Evolutionary conservation across 2,329 filamentous ascomycete species (phyloP).

Genomic region (Sporothrix inflata): DNA sequence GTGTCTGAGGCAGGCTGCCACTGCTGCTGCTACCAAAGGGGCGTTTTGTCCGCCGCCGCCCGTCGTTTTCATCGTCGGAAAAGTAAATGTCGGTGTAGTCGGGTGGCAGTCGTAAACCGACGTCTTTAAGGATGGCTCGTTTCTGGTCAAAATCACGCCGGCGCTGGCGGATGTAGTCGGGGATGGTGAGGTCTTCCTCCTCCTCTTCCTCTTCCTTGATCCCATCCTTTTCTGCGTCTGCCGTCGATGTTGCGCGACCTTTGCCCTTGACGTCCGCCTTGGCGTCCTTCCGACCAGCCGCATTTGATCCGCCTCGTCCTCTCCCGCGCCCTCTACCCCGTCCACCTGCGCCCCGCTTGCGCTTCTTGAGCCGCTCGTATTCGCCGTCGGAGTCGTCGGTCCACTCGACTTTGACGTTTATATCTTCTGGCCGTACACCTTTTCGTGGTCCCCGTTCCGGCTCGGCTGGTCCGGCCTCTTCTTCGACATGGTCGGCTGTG

Average conservation of each 20-base stretch:
- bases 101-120: slow-evolving; percentile 76
- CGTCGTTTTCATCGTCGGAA: slow-evolving; percentile 60
- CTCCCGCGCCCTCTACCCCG: slow-evolving; percentile 15
- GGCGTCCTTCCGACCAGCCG: slow-evolving; percentile 44
- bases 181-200: slow-evolving; percentile 55
- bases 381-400: slow-evolving; percentile 63
- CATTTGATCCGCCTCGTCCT: slow-evolving; percentile 36
- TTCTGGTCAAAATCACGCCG: slow-evolving; percentile 68
- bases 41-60: slow-evolving; percentile 27
- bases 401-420: slow-evolving; percentile 48
- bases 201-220: slow-evolving; percentile 30
- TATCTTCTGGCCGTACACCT: slow-evolving; percentile 39
- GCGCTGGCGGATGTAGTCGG: slow-evolving; percentile 73
- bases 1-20: slow-evolving; percentile 54
- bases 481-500: slow-evolving; percentile 38
- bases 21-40: not conserved
- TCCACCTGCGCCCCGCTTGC: slow-evolving; percentile 54
- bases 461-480: slow-evolving; percentile 34
- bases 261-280: slow-evolving; percentile 50
- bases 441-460: not conserved
- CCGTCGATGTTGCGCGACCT: slow-evolving; percentile 33
- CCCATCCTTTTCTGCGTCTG: slow-evolving; percentile 16
- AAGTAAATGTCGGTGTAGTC: slow-evolving; percentile 76
- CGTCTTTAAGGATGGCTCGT: slow-evolving; percentile 62
- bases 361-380: slow-evolving; percentile 67